Conservation (phyloP, 495 filamentous ascomycete genomes). For the Neurospora sp. region DNA sequence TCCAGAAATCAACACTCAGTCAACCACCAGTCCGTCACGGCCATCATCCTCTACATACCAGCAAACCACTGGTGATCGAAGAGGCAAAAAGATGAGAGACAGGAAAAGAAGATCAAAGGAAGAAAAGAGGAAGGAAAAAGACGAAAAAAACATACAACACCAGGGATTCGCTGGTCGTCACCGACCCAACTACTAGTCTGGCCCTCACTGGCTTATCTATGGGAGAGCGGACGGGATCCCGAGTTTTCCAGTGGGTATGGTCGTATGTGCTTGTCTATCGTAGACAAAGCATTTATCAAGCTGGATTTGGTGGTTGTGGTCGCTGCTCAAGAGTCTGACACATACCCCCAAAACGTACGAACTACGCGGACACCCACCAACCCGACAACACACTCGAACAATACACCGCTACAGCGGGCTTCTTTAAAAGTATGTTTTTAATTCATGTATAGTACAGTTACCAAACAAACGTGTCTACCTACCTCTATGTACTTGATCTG, state of each 20-base stretch:
- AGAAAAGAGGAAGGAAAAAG: neutral
- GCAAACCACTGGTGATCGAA: no score
- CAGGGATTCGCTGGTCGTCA: conserved; percentile 11
- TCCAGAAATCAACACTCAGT: no score
- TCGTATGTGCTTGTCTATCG: conserved; percentile 23
- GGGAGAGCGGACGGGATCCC: conserved; percentile 36
- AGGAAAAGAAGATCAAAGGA: neutral
- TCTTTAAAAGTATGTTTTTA: neutral
- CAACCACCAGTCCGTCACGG: no score
- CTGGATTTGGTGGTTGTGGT: neutral
- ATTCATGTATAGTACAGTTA: neutral
- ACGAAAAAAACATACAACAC: conserved; percentile 14
- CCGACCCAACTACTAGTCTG: neutral
- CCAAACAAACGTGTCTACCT: neutral
- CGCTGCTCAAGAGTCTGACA: neutral
- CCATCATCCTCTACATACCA: no score
- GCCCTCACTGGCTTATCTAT: conserved; percentile 2
- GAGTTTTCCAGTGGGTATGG: conserved; percentile 35
- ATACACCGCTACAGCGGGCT: neutral
- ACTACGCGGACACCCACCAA: no score
- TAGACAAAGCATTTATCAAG: no score
- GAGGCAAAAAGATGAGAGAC: no score
- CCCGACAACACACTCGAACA: neutral
- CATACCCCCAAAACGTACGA: no score
- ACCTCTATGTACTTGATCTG: neutral